phyloP scores from a whole-genome alignment of 2,329 filamentous ascomycete genomes.

The Ilyonectria mors-panacis region DNA sequence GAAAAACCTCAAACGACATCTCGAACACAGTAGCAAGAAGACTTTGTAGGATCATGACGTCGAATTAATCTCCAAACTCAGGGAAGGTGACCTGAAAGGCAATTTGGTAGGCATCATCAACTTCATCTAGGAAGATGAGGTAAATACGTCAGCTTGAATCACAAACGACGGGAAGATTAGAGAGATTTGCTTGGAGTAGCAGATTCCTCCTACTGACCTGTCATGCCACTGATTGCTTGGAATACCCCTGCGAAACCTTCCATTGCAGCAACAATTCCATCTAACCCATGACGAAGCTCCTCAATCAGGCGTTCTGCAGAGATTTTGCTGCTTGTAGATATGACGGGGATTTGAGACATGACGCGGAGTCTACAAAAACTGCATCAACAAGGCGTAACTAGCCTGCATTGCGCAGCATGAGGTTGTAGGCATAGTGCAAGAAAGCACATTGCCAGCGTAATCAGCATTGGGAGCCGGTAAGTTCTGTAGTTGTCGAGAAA shows the following conservation, averaged over 20 bases:
- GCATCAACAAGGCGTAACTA: constrained; percentile 1
- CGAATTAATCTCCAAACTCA: not conserved
- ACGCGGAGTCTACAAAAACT: not conserved
- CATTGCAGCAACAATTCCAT: constrained; percentile 1
- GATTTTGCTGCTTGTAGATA: not conserved
- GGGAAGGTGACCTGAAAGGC: not conserved
- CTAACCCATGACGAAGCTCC: not conserved
- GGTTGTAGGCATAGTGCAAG: not conserved
- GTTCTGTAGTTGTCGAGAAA: not conserved
- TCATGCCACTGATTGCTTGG: not conserved
- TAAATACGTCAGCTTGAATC: not conserved
- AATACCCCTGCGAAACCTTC: not conserved
- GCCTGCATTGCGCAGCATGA: constrained; percentile 3
- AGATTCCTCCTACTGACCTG: not conserved
- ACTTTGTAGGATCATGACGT: not conserved
- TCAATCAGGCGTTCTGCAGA: not conserved
- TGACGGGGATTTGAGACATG: not conserved
- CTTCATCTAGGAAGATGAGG: not conserved
- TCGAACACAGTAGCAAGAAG: too few species aligned
- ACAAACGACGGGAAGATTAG: not conserved
- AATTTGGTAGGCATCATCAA: not conserved
- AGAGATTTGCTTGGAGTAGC: not conserved
- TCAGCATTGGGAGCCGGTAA: not conserved
- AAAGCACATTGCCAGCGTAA: not conserved
- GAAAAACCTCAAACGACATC: too few species aligned